phyloP scores from a whole-genome alignment of 2,329 filamentous ascomycete genomes.

The Aspergillus neoniger region DNA sequence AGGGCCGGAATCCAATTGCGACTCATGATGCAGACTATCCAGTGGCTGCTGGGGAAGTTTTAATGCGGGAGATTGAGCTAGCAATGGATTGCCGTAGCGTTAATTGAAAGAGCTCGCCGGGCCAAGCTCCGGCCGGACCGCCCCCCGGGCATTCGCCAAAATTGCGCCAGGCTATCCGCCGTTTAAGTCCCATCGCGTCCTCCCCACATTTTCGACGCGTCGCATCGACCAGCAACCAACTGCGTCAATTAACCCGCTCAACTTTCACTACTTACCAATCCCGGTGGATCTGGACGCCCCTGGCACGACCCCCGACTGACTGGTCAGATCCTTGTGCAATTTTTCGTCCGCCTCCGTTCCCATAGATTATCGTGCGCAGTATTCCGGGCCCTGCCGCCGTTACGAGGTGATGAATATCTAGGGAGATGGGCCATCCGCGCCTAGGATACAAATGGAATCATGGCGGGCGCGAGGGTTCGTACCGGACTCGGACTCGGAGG shows the following conservation, averaged over 20 bases:
- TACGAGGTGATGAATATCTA: constrained; percentile 29
- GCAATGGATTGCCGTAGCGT: not conserved
- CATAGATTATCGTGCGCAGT: not conserved
- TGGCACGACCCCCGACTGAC: not conserved
- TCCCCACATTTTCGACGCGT: constrained; percentile 31
- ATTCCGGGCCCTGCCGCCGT: not conserved
- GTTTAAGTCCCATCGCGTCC: constrained; percentile 27
- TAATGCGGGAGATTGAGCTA: constrained; percentile 5
- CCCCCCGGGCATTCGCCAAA: constrained; percentile 25
- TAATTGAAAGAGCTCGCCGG: constrained; percentile 12
- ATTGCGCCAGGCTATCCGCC: constrained; percentile 12
- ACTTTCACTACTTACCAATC: not conserved
- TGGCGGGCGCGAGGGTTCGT: constrained; percentile 56
- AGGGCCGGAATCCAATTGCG: constrained; percentile 40
- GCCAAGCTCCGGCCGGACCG: constrained; percentile 7
- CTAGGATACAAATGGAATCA: constrained; percentile 46
- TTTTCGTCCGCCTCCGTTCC: not conserved
- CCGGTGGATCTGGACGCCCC: not conserved
- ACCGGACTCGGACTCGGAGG: constrained; percentile 53
- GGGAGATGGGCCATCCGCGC: constrained; percentile 40
- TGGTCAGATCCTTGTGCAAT: not conserved
- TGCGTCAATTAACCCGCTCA: not conserved
- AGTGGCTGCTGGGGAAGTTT: not conserved
- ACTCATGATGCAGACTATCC: constrained; percentile 32
- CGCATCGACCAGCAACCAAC: constrained; percentile 7